Percentiles rank a stretch among this genome's conserved stretches.
These are phyloP conservation scores for Trichophyton schoenleinii DNA, from an alignment of 2,329 filamentous ascomycete species.

Conservation along the genomic window DNA sequence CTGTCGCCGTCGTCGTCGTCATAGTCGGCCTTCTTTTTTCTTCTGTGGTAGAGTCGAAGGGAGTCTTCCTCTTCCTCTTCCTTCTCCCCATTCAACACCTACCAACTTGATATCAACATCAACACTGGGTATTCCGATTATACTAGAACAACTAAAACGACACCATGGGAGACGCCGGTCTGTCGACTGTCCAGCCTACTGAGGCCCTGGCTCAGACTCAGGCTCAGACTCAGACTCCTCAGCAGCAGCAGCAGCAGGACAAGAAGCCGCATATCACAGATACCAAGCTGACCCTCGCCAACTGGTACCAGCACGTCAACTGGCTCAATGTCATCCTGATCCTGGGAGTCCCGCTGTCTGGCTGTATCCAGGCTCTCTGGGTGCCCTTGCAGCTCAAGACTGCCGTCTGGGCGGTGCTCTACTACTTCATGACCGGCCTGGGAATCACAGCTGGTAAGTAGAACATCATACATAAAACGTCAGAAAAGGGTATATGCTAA, in stretches of 20 bases:
- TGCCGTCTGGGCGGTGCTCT: slow-evolving; percentile 57
- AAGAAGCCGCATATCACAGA: slow-evolving; percentile 78
- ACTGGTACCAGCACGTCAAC: slow-evolving; percentile 89
- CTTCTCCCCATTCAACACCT: not conserved
- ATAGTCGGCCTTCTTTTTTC: no score
- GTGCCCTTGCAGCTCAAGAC: slow-evolving; percentile 62
- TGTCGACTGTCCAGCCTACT: not conserved
- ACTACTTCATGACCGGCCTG: slow-evolving; percentile 74
- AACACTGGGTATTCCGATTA: not conserved
- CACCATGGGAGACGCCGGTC: not conserved
- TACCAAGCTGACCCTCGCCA: slow-evolving; percentile 62
- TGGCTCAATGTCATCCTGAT: slow-evolving; percentile 83
- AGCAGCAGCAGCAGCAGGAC: not conserved
- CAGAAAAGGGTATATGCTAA: no score
- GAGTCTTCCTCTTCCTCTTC: not conserved
- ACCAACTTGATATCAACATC: not conserved
- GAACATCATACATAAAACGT: not conserved
- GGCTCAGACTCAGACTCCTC: not conserved
- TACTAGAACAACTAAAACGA: no score
- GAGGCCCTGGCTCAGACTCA: not conserved
- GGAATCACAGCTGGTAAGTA: slow-evolving; percentile 62
- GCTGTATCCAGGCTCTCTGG: slow-evolving; percentile 64
- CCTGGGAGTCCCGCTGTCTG: slow-evolving; percentile 60
- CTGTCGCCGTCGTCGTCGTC: no score
- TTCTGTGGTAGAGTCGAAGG: not conserved